phyloP scores from a whole-genome alignment of 441 rosid species.

The Kokia cookei region DNA sequence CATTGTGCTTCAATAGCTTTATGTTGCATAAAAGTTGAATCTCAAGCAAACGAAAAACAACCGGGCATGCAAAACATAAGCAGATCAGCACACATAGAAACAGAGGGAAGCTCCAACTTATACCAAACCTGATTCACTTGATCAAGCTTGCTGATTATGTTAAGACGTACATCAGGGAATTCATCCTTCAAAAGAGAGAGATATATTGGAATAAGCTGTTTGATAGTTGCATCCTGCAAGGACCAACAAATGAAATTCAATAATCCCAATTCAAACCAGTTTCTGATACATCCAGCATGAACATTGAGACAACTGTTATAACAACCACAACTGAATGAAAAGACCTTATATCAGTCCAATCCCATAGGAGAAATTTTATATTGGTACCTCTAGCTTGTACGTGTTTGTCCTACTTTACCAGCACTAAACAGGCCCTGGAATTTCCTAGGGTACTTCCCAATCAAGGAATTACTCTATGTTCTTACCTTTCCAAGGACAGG shows the following conservation, averaged over 20 bases:
- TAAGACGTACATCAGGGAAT: slow-evolving; percentile 92
- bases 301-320: neutral
- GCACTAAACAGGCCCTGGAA: neutral
- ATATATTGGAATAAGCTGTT: slow-evolving; percentile 92
- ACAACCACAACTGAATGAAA: neutral
- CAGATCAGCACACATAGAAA: neutral
- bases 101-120: neutral
- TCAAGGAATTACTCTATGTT: neutral
- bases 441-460: neutral
- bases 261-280: slow-evolving; percentile 3
- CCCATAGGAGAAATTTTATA: neutral
- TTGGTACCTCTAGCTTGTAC: neutral
- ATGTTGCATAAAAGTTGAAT: neutral
- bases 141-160: slow-evolving; percentile 96
- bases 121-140: slow-evolving; percentile 90
- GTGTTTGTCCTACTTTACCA: neutral
- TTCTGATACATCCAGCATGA: neutral
- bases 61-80: neutral
- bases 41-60: neutral
- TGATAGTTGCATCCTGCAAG: slow-evolving; percentile 83
- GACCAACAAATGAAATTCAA: slow-evolving; percentile 16
- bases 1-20: neutral
- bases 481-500: slow-evolving; percentile 90
- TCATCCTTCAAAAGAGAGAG: slow-evolving; percentile 94
- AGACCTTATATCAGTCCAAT: neutral